These are phyloP conservation scores for Lonicera japonica DNA, from an alignment of 129 eudicot species.

Conservation along the genomic window DNA sequence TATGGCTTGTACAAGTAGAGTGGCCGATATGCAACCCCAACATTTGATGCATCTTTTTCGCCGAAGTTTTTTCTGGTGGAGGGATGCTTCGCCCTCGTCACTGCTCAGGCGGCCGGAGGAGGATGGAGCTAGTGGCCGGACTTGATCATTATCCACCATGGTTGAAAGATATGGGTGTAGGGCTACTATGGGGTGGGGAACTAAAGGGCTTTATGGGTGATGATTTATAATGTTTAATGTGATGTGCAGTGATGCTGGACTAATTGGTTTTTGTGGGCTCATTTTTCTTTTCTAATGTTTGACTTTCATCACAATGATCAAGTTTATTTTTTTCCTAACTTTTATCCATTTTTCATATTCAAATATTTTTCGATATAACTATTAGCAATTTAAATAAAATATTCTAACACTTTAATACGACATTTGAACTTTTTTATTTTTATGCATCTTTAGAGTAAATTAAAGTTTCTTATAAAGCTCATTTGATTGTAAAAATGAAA, in stretches of 20 bases:
- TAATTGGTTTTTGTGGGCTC: background rate
- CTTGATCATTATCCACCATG: constrained; percentile 54
- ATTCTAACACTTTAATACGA: too few species aligned
- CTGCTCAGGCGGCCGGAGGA: constrained; percentile 21
- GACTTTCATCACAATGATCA: too few species aligned
- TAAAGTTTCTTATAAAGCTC: too few species aligned
- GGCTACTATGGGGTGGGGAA: background rate
- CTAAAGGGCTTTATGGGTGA: background rate
- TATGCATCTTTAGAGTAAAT: too few species aligned
- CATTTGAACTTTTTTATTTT: too few species aligned
- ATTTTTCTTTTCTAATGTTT: background rate
- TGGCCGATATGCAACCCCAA: constrained; percentile 19
- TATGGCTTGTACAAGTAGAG: constrained; percentile 26
- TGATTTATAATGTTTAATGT: background rate
- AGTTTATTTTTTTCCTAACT: too few species aligned
- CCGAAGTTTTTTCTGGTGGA: constrained; percentile 3
- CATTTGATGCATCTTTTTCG: constrained; percentile 28
- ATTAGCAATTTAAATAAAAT: too few species aligned
- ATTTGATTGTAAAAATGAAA: too few species aligned
- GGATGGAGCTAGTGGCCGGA: constrained; percentile 51
- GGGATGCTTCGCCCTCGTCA: constrained; percentile 16
- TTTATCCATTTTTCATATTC: too few species aligned
- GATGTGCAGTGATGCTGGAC: background rate
- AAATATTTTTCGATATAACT: too few species aligned
- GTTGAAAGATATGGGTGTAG: background rate